Evolutionary conservation across 371 early-diverging fungal genomes (phyloP), one percentile per base, ranked within the genome.

Genomic region (Vairimorpha apis): DNA sequence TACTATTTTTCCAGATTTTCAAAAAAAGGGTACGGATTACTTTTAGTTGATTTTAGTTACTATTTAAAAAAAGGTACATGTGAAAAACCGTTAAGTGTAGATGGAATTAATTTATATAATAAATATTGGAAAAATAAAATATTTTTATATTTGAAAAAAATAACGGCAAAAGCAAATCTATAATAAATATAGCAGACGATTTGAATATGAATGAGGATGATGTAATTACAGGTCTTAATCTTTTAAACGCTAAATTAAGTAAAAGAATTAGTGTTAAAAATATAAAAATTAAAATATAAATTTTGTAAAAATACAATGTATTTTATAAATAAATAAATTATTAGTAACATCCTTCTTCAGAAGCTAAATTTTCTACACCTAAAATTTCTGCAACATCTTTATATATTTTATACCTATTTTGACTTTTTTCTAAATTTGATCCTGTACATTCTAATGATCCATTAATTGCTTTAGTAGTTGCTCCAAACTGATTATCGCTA

Each of bases 401-500:
- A 51, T 84, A 84, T 44, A 76, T 74, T 45, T 74, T 64, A 55
- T 77, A 84, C 59, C 84, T 74, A 37, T 79, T 72, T 47, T 76
- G 60, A 43, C 72, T 62, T 67, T 74, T 73, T 13, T 78, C 74
- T n/a, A 68, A 14, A 67, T 75, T 76, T 8, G 67, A 64, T 3
- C 78, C 74, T 43, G 64, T 69, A 51, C 84, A 84, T 65, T 84
- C 84, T 18, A 84, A 66, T 23, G 78, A 59, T 23, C 84, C 84
- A 63, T 84, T 84, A 32, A 84, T 84, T 18, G 83, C 83, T 51
- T 84, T 84, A 12, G 81, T 84, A 7, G 83, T 72, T 7, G 76
- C 67, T 51, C 84, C 84, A 76, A 83, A 84, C 16, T 81, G 58
- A 35, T 72, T 76, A 8, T 80, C 75, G 2, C 38, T 67, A 3